Percentiles rank a stretch among this genome's conserved stretches.
phyloP scores from a whole-genome alignment of 495 filamentous ascomycete genomes.

The Lepidopterella palustris region DNA sequence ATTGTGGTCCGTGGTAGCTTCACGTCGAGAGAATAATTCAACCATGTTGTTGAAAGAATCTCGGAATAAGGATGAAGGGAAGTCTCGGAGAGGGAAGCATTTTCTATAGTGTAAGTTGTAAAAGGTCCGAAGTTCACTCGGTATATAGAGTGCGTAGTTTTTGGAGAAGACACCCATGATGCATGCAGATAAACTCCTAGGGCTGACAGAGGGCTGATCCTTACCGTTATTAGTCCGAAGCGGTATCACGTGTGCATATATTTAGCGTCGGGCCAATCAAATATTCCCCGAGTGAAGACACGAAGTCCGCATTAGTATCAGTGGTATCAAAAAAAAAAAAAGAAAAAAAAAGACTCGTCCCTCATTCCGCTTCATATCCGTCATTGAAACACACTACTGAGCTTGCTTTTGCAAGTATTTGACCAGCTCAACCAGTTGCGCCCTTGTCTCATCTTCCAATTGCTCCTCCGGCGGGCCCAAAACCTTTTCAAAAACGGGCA shows the following conservation, averaged over 20 bases:
- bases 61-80: too few species aligned
- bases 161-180: too few species aligned
- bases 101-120: too few species aligned
- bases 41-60: too few species aligned
- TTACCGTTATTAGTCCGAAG: background rate
- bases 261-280: background rate
- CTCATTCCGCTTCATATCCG: background rate
- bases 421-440: constrained; percentile 61
- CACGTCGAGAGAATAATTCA: too few species aligned
- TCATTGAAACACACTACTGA: background rate
- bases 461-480: constrained; percentile 74
- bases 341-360: background rate
- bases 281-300: background rate
- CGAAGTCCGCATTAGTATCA: background rate
- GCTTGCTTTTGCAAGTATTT: constrained; percentile 53
- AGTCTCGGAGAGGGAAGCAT: too few species aligned
- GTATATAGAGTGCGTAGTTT: too few species aligned
- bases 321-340: background rate
- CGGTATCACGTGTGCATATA: background rate
- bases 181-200: background rate
- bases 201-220: background rate
- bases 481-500: constrained; percentile 75
- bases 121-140: too few species aligned
- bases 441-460: constrained; percentile 71
- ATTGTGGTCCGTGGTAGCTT: too few species aligned